Evolutionary conservation across 495 filamentous ascomycete species (phyloP).

Genomic region (Aspergillus diversus): DNA sequence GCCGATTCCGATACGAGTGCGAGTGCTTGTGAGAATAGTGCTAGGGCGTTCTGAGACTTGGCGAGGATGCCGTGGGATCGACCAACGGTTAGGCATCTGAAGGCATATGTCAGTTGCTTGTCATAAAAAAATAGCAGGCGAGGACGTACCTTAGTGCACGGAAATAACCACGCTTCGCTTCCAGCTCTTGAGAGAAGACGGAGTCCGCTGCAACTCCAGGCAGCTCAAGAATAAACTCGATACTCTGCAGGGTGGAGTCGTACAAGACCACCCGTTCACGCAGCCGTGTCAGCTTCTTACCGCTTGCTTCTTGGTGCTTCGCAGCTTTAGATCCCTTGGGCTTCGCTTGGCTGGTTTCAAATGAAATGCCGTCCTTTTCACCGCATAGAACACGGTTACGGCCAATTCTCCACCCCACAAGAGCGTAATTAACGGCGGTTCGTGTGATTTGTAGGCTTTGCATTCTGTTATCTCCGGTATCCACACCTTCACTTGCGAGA

Average conservation of each 20-base stretch:
- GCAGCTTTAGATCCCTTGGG: constrained; percentile 50
- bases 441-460: constrained; percentile 91
- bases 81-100: constrained; percentile 81
- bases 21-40: constrained; percentile 72
- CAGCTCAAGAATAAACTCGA: constrained; percentile 87
- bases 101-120: constrained; percentile 15
- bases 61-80: constrained; percentile 78
- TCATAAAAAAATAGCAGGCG: neutral
- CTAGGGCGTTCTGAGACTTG: constrained; percentile 79
- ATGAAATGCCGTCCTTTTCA: constrained; percentile 68
- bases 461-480: constrained; percentile 84
- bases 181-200: constrained; percentile 71
- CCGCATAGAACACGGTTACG: constrained; percentile 89
- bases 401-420: constrained; percentile 93
- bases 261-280: constrained; percentile 92
- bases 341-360: constrained; percentile 59
- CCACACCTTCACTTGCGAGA: constrained; percentile 75
- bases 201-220: constrained; percentile 90
- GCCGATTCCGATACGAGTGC: constrained; percentile 50
- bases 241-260: constrained; percentile 83
- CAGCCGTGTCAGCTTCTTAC: constrained; percentile 73
- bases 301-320: constrained; percentile 63
- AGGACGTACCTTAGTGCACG: constrained; percentile 74
- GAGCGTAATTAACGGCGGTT: constrained; percentile 88
- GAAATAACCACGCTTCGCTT: constrained; percentile 82